Evolutionary conservation across 2,329 filamentous ascomycete genomes (phyloP).

Genomic region (Sarocladium strictum): DNA sequence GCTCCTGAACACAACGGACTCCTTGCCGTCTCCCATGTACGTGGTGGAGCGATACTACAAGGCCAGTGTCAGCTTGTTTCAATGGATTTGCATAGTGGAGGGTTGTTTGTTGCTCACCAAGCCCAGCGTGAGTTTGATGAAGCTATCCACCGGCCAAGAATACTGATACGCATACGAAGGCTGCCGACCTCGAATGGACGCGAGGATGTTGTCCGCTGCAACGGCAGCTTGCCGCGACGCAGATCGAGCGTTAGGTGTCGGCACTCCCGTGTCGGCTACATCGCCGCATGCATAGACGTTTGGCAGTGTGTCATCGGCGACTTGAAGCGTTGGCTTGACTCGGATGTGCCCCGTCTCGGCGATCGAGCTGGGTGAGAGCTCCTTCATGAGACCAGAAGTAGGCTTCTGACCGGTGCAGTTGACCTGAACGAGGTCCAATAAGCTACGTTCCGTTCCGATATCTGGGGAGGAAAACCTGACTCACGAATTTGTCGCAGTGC

Average conservation of each 20-base stretch:
- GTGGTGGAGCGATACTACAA: slow-evolving; percentile 37
- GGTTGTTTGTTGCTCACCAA: slow-evolving; percentile 27
- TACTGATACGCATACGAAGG: slow-evolving; percentile 34
- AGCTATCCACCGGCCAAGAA: slow-evolving; percentile 36
- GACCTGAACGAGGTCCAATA: slow-evolving; percentile 42
- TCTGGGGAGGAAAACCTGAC: no score
- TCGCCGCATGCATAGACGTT: slow-evolving; percentile 61
- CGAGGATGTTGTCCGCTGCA: slow-evolving; percentile 49
- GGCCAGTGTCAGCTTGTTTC: slow-evolving; percentile 6
- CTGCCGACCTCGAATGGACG: slow-evolving; percentile 33
- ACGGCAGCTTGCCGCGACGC: slow-evolving; percentile 47
- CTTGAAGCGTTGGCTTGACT: slow-evolving; percentile 51
- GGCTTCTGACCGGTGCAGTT: slow-evolving; percentile 55
- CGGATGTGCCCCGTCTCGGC: slow-evolving; percentile 42
- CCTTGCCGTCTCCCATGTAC: slow-evolving; percentile 35
- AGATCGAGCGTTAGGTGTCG: slow-evolving; percentile 47
- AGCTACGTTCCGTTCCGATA: no score
- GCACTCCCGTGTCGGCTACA: slow-evolving; percentile 45
- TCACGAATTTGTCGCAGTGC: slow-evolving; percentile 45
- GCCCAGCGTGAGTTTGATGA: slow-evolving; percentile 49
- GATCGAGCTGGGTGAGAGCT: slow-evolving; percentile 36
- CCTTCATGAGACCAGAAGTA: slow-evolving; percentile 41
- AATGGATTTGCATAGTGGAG: slow-evolving; percentile 6
- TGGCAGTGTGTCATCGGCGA: slow-evolving; percentile 38
- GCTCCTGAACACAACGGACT: slow-evolving; percentile 34